Conservation (phyloP, 1,284 basidiomycete genomes). For the Cutaneotrichosporon mucoides region DNA sequence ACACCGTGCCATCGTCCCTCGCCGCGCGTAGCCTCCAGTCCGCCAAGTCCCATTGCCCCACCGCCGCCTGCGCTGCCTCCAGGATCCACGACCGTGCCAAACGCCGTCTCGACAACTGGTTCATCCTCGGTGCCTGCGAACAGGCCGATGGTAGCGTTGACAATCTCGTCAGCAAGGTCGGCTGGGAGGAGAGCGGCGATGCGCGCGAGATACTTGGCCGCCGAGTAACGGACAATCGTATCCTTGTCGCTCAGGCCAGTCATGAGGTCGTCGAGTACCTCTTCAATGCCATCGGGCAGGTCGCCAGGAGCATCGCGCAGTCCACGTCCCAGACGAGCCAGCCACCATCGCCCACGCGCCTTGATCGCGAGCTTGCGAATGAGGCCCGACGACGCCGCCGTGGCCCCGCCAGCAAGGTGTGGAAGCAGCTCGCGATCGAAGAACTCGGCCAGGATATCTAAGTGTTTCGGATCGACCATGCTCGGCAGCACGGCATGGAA, state of each 20-base stretch:
- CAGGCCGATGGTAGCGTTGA: slow-evolving; percentile 72
- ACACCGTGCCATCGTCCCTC: slow-evolving; percentile 95
- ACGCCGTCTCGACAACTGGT: slow-evolving; percentile 35
- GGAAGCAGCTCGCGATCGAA: slow-evolving; percentile 31
- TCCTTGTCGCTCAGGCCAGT: slow-evolving; percentile 82
- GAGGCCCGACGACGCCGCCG: slow-evolving; percentile 37
- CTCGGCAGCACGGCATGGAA: slow-evolving; percentile 41
- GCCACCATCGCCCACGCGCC: slow-evolving; percentile 46
- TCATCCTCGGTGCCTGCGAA: slow-evolving; percentile 51
- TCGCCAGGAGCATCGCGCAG: slow-evolving; percentile 55
- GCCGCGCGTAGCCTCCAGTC: slow-evolving; percentile 63
- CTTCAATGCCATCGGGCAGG: slow-evolving; percentile 74
- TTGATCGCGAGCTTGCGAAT: slow-evolving; percentile 46
- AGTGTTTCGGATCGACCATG: slow-evolving; percentile 27
- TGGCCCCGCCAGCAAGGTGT: slow-evolving; percentile 38
- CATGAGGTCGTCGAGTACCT: slow-evolving; percentile 69
- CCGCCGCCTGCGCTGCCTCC: slow-evolving; percentile 59
- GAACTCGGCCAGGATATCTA: slow-evolving; percentile 37
- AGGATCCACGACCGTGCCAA: slow-evolving; percentile 43
- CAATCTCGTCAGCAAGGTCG: slow-evolving; percentile 71
- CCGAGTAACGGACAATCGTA: slow-evolving; percentile 89
- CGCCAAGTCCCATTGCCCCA: slow-evolving; percentile 54
- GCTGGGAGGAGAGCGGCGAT: slow-evolving; percentile 74
- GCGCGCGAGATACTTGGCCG: slow-evolving; percentile 87
- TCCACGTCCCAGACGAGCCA: slow-evolving; percentile 30